Evolutionary conservation across 306 rosid genomes (phyloP), one percentile per base, ranked within the genome.

Genomic region (Sindora glabra): DNA sequence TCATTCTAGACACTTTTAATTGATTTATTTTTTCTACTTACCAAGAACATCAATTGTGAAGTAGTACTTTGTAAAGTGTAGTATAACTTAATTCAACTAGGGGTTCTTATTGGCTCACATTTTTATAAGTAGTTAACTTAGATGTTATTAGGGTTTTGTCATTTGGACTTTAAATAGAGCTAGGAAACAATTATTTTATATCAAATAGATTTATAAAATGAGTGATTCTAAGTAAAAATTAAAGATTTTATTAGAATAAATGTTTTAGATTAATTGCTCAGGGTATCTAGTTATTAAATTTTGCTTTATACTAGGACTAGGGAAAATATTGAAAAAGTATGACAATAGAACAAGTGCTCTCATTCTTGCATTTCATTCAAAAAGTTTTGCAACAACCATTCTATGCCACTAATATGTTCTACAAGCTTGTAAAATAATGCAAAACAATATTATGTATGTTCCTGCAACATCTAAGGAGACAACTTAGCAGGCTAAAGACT

Each of bases 341-440:
- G 99, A 92, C 80, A 92, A 92, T 75, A 78, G 99, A 80, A 92
- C 99, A 5, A 96, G 99, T 23, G 96, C 96, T 39, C 94, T 92
- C 37, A 88, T 86, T 62, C 99, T 63, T 92, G 80, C 96, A 96
- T 62, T 92, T 89, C 74, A 92, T 92, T 61, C 95, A 86, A 71
- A 92, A 80, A 78, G 99, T 92, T 53, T 65, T 92, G 73, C 96
- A 82, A 21, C 94, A 92, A 68, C 96, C 99, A 64, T 92, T 92
- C 83, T 92, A 83, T 58, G 89, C 94, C 55, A 89, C 87, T 2
- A 96, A 92, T 69, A 73, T 92, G 86, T 85, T 92, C 59, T 83
- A 79, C 80, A 92, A 92, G 83, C 95, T 92, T 34, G 90, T 92
- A 59, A 92, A 92, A 72, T 94, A 89, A 82, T 92, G 99, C 23